Base-by-base conservation (phyloP, 352 stramenopile species). In the Pythium guiyangense region DNA sequence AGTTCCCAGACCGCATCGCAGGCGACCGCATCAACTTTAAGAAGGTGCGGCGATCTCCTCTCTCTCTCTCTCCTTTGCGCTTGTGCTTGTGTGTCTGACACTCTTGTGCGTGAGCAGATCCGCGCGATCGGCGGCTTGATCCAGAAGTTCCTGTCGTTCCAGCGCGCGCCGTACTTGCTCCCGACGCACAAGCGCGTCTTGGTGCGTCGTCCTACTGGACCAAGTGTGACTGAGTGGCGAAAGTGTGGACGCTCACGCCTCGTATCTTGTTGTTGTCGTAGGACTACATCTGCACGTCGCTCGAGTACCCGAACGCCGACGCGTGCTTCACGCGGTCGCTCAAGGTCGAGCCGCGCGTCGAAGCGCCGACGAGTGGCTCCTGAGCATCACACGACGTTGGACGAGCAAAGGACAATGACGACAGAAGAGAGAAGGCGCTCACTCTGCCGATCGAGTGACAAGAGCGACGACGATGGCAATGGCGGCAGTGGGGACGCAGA, bases 21-120 rank as follows among this genome's bases (percentile, higher is more conserved):
- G 78, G 70, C 31, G 80, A 88, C 26, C 57, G 92, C 26, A 86
- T 95, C 66, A 95, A 95, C 54, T 92, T 95, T 49, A 93, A 93
- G 53, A 95, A 95, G 68, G 76, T 86, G 27, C 10, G 57, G 17
- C 43, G 18, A 2, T 25, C 29, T 48, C n/a, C 22, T 22, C 22
- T 0, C 22, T 22, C 22, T 0, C 22, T 22, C 22, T 22, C 22
- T n/a, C n/a, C n/a, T n/a, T 22, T 22, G 22, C 22, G 22, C 22
- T 22, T 22, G 22, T 22, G 22, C 26, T n/a, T n/a, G n/a, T n/a
- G n/a, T n/a, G n/a, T n/a, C 20, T 47, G 25, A 10, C 8, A 11
- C 18, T 56, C 31, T 18, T 46, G 26, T 34, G n/a, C 18, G n/a
- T n/a, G 31, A n/a, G 31, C 27, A 85, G 75, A 89, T 93, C 54